These are phyloP conservation scores for Hypholoma fasciculare DNA, from an alignment of 768 basidiomycete species.

Conservation along the genomic window DNA sequence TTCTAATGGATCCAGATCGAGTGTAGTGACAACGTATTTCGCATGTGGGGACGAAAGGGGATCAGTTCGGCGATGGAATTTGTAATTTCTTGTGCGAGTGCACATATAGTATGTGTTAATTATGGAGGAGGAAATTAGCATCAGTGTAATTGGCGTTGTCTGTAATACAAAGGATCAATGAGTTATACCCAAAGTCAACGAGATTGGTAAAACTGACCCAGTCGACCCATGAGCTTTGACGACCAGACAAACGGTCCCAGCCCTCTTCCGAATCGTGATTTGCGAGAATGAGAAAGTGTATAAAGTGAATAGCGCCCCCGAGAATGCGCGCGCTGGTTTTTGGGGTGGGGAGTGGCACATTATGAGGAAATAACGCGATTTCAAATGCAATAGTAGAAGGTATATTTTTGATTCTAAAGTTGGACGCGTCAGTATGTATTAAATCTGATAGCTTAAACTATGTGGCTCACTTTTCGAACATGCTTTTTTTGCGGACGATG, in stretches of 20 bases:
- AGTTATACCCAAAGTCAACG: background rate
- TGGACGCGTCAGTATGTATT: slow-evolving; percentile 6
- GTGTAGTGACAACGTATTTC: slow-evolving; percentile 58
- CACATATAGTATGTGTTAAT: slow-evolving; percentile 68
- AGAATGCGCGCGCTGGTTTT: slow-evolving; percentile 66
- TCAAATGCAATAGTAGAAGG: slow-evolving; percentile 78
- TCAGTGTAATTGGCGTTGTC: slow-evolving; percentile 64
- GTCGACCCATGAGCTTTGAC: slow-evolving; percentile 70
- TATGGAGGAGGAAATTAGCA: slow-evolving; percentile 54
- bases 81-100: slow-evolving; percentile 68
- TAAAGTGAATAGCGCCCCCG: slow-evolving; percentile 63
- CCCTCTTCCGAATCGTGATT: slow-evolving; percentile 67
- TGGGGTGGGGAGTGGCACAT: slow-evolving; percentile 70
- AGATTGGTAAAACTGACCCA: slow-evolving; percentile 53
- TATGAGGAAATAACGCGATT: slow-evolving; percentile 80
- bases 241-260: slow-evolving; percentile 79
- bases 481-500: slow-evolving; percentile 61
- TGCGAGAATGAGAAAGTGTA: slow-evolving; percentile 65
- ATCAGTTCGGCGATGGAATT: slow-evolving; percentile 61
- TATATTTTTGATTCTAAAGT: slow-evolving; percentile 54
- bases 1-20: slow-evolving; percentile 44
- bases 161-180: slow-evolving; percentile 24
- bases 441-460: background rate
- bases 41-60: slow-evolving; percentile 72
- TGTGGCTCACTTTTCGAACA: slow-evolving; percentile 58